Evolutionary conservation across 1,284 basidiomycete species (phyloP), one percentile per base, ranked within the genome.

Genomic region (Schizophyllum commune): DNA sequence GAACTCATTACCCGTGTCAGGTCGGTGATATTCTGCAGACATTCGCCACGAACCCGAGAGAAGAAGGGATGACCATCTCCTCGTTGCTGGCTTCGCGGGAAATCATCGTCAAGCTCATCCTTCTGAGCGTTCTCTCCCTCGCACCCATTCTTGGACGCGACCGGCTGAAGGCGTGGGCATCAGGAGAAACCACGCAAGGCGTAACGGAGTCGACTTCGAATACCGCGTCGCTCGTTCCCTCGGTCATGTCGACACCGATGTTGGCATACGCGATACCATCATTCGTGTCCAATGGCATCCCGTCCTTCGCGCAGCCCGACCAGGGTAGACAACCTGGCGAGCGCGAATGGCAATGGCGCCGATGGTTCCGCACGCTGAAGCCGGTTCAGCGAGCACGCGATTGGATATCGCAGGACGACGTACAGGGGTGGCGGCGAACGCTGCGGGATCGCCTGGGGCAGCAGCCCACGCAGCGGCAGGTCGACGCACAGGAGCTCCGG

Each of bases 1-100:
- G 51, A 57, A 39, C 20, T 32, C 51, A 13, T 22, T 59, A 60
- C 62, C 27, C 60, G 68, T 63, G 63, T 67, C 66, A 89, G 84
- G 89, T 92, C 68, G 90, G 90, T 32, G 90, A 92, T 71, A 90
- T 92, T 57, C 80, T 92, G 11, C 89, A 92, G 71, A 88, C 88
- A 0, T 82, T 89, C 27, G 85, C 88, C 20, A 84, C 84, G 8
- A 80, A 84, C 6, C 83, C 88, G 0, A 83, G 85, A 6, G 82
- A 85, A 17, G 39, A 47, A 3, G 39, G 13, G 17, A 55, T 55
- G 53, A 88, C 87, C 4, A 82, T 92, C 8, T 85, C 87, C 59
- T 88, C 86, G 17, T 72, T 92, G 19, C 73, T 92, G 39, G 77
- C 85, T 52, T 87, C 87, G 1, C 90, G 89, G 9, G 79, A 82